A percentile compares a stretch with the other conserved stretches of the same genome.
Conservation (phyloP, 495 filamentous ascomycete species). For the Penicillium paxilli region DNA sequence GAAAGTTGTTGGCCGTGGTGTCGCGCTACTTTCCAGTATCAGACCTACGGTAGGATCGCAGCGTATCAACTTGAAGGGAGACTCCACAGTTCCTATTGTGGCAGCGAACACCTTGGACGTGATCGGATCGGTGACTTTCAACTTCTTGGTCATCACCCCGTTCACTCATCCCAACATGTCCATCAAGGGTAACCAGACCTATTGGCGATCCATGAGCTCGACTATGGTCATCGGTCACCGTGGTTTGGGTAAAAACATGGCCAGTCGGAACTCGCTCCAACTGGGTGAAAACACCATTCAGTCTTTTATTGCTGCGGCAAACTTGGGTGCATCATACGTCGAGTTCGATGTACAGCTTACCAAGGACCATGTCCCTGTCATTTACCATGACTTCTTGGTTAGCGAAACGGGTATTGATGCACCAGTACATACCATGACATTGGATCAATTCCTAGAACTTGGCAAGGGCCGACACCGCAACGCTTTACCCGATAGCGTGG, state of each 20-base stretch:
- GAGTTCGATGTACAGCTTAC: slow-evolving; percentile 97
- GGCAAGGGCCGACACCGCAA: slow-evolving; percentile 47
- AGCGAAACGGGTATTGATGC: slow-evolving; percentile 98
- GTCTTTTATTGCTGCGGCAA: slow-evolving; percentile 95
- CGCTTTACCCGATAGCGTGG: slow-evolving; percentile 13
- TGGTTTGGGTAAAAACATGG: slow-evolving; percentile 86
- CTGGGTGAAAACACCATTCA: slow-evolving; percentile 93
- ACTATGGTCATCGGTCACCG: slow-evolving; percentile 95
- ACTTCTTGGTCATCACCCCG: slow-evolving; percentile 91
- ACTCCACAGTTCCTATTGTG: slow-evolving; percentile 88
- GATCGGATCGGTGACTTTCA: slow-evolving; percentile 93
- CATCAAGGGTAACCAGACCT: slow-evolving; percentile 84
- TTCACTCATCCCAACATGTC: slow-evolving; percentile 93
- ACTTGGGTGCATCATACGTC: slow-evolving; percentile 87
- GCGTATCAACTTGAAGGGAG: slow-evolving; percentile 87
- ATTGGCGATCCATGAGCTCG: slow-evolving; percentile 83
- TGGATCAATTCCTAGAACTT: slow-evolving; percentile 90
- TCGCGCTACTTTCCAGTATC: slow-evolving; percentile 83
- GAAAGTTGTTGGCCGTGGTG: slow-evolving; percentile 84
- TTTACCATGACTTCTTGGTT: slow-evolving; percentile 98
- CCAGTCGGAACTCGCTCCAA: slow-evolving; percentile 79
- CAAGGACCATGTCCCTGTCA: slow-evolving; percentile 97
- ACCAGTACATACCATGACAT: slow-evolving; percentile 89
- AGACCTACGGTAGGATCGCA: slow-evolving; percentile 77
- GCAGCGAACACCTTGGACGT: slow-evolving; percentile 78